These are phyloP conservation scores for Metschnikowia continentalis DNA, from an alignment of 805 yeast genomes.

Conservation along the genomic window DNA sequence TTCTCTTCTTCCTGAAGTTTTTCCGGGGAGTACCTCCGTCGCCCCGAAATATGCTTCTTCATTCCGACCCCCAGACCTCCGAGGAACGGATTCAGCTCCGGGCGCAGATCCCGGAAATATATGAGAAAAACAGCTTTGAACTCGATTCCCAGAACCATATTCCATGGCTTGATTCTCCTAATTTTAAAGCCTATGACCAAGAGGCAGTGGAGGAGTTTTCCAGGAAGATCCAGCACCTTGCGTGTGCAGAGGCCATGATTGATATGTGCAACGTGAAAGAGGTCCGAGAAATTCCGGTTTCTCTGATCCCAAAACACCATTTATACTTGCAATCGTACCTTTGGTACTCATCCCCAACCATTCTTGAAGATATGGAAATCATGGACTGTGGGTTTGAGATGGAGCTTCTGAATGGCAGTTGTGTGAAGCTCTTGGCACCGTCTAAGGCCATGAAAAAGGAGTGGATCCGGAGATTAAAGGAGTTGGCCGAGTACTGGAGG, in stretches of 20 bases:
- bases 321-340: slow-evolving; percentile 23
- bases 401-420: slow-evolving; percentile 41
- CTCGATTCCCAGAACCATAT: slow-evolving; percentile 50
- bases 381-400: slow-evolving; percentile 53
- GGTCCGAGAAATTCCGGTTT: slow-evolving; percentile 30
- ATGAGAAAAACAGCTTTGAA: slow-evolving; percentile 52
- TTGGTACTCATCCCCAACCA: slow-evolving; percentile 28
- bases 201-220: slow-evolving; percentile 63
- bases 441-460: slow-evolving; percentile 45
- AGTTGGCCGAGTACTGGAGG: slow-evolving; percentile 56
- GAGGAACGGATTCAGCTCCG: slow-evolving; percentile 16
- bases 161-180: slow-evolving; percentile 52
- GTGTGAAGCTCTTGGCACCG: slow-evolving; percentile 54
- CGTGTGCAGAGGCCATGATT: slow-evolving; percentile 56
- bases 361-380: slow-evolving; percentile 25
- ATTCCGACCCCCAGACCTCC: slow-evolving; percentile 3
- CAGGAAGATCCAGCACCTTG: slow-evolving; percentile 52
- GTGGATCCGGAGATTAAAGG: slow-evolving; percentile 58
- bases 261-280: slow-evolving; percentile 51
- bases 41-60: slow-evolving; percentile 28
- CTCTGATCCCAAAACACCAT: slow-evolving; percentile 22
- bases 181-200: slow-evolving; percentile 48
- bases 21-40: slow-evolving; percentile 60
- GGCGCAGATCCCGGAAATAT: slow-evolving; percentile 31
- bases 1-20: slow-evolving; percentile 56